Conservation (phyloP, 176 grass and related monocot species). For the Aechmea fasciata region DNA sequence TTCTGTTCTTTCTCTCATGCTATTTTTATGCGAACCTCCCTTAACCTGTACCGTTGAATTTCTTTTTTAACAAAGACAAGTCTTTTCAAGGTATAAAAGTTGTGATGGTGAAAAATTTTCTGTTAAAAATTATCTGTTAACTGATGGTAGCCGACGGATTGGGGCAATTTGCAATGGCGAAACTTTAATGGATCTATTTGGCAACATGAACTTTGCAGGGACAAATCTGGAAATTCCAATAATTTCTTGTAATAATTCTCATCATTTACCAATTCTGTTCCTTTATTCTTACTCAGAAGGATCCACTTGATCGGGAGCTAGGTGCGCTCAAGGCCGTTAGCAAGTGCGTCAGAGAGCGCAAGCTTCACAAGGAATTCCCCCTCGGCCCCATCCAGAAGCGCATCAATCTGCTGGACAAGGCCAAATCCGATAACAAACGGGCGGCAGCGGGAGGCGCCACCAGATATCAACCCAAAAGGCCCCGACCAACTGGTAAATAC, state of each 20-base stretch:
- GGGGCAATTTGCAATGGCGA: no score
- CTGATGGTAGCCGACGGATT: no score
- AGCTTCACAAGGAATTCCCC: conserved; percentile 64
- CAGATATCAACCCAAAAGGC: conserved; percentile 36
- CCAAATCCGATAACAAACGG: conserved; percentile 52
- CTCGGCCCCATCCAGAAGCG: conserved; percentile 68
- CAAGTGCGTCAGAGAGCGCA: conserved; percentile 58
- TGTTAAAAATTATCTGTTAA: no score
- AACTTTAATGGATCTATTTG: no score
- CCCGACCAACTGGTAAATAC: conserved; percentile 18
- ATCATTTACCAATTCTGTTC: background rate
- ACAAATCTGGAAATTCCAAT: background rate
- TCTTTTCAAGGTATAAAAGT: no score
- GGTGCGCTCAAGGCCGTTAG: conserved; percentile 44
- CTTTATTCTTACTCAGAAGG: conserved; percentile 29
- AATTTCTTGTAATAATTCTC: conserved; percentile 5
- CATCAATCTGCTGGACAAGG: conserved; percentile 39
- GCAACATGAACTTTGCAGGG: background rate
- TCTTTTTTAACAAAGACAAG: no score
- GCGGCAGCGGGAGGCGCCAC: conserved; percentile 14
- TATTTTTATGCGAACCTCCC: no score
- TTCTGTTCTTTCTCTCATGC: no score
- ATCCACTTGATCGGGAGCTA: conserved; percentile 40
- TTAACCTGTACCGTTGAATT: no score
- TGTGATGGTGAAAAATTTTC: no score